Evolutionary conservation across 176 grass and related monocot species (phyloP).

Genomic region (Rhynchospora pubera): DNA sequence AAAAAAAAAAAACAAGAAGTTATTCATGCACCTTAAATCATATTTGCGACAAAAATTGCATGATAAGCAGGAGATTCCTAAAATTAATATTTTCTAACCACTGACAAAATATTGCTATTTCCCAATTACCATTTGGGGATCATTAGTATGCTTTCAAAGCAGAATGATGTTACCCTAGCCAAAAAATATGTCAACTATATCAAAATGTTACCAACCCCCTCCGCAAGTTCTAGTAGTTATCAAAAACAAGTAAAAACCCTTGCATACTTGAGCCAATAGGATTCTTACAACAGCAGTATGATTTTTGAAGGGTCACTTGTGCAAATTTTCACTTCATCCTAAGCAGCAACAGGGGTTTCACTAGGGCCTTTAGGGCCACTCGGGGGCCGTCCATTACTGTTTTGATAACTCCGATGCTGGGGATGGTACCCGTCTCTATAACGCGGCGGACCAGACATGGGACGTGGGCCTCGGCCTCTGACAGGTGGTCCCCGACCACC

Average conservation of each 20-base stretch:
- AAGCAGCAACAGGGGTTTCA: not conserved
- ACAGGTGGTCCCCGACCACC: conserved; percentile 11
- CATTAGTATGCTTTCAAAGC: conserved; percentile 10
- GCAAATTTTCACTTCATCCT: conserved; percentile 1
- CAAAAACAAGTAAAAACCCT: conserved; percentile 2
- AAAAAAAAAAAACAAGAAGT: not conserved
- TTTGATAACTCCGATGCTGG: not conserved
- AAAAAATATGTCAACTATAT: conserved; percentile 16
- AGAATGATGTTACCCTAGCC: not conserved
- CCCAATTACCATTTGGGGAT: not conserved
- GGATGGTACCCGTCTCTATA: conserved; percentile 5
- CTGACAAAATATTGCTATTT: conserved; percentile 2
- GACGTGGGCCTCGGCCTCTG: conserved; percentile 4
- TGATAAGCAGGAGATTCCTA: not conserved
- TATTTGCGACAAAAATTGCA: conserved; percentile 6
- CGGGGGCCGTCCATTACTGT: not conserved
- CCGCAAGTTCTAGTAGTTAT: conserved; percentile 1
- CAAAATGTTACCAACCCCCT: conserved; percentile 5
- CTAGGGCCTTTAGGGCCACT: not conserved
- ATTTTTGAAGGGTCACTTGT: not conserved
- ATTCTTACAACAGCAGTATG: not conserved
- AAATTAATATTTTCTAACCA: conserved; percentile 13
- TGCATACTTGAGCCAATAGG: not conserved
- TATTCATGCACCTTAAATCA: not conserved
- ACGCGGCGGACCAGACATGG: not conserved